phyloP scores from a whole-genome alignment of 208 protist genomes.

The Trypanosoma brucei region DNA sequence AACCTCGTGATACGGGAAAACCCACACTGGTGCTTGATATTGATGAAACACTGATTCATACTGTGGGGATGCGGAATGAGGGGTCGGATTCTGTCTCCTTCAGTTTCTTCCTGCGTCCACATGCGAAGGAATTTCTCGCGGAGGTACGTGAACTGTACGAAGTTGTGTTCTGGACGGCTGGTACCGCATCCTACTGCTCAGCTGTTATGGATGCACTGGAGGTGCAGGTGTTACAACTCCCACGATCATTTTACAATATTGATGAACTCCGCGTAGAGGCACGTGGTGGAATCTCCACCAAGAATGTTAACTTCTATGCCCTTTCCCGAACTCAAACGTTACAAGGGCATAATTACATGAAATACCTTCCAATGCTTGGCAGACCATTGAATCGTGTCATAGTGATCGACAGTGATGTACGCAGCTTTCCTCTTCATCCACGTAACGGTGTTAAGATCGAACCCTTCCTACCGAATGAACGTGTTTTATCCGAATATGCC shows the following conservation, averaged over 20 bases:
- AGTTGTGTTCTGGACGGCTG: slow-evolving; percentile 86
- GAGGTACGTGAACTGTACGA: slow-evolving; percentile 80
- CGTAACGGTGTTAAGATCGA: slow-evolving; percentile 70
- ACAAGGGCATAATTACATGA: slow-evolving; percentile 74
- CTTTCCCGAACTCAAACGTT: slow-evolving; percentile 82
- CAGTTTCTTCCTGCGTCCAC: slow-evolving; percentile 57
- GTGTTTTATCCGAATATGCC: slow-evolving; percentile 43
- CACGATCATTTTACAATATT: slow-evolving; percentile 64
- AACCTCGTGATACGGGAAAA: slow-evolving; percentile 35
- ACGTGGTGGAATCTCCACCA: slow-evolving; percentile 29
- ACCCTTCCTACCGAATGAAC: slow-evolving; percentile 52
- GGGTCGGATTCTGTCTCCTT: slow-evolving; percentile 26
- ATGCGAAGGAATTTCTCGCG: slow-evolving; percentile 65
- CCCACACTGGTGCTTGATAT: slow-evolving; percentile 86
- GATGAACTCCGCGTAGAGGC: slow-evolving; percentile 38
- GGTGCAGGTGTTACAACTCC: slow-evolving; percentile 68
- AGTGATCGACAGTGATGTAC: slow-evolving; percentile 84
- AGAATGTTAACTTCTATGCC: slow-evolving; percentile 77
- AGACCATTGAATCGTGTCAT: slow-evolving; percentile 50
- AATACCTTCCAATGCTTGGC: slow-evolving; percentile 86
- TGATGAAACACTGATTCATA: slow-evolving; percentile 81
- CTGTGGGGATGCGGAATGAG: slow-evolving; percentile 36
- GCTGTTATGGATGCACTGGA: slow-evolving; percentile 74
- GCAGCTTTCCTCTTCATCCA: slow-evolving; percentile 83
- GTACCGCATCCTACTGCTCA: slow-evolving; percentile 76